Conservation (phyloP, 352 stramenopile species). For the Pythium brassicae region DNA sequence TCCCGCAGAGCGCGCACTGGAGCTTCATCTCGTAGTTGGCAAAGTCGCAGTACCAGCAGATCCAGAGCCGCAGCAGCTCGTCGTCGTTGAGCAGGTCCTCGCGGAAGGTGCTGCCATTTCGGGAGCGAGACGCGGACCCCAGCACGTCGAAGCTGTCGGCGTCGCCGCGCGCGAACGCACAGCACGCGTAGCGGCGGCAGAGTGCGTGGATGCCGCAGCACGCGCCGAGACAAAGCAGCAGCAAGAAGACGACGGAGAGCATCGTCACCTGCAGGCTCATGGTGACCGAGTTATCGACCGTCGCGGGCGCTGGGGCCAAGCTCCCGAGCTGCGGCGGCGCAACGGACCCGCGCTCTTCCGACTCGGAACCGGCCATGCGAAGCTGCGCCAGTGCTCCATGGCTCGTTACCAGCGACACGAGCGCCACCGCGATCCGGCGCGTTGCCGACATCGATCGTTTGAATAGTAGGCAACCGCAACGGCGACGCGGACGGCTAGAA, state of each 20-base stretch:
- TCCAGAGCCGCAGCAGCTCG: slow-evolving; percentile 45
- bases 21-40: slow-evolving; percentile 58
- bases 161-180: slow-evolving; percentile 1
- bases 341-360: not conserved
- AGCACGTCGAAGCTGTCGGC: slow-evolving; percentile 22
- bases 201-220: slow-evolving; percentile 31
- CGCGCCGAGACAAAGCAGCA: slow-evolving; percentile 25
- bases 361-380: not conserved
- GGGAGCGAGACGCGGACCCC: slow-evolving; percentile 5
- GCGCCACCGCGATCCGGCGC: not conserved
- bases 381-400: not conserved
- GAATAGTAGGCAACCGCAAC: too few relatives aligned
- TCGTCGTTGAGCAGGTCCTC: slow-evolving; percentile 51
- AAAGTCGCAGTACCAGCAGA: slow-evolving; percentile 51
- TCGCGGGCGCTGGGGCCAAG: not conserved
- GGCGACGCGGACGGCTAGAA: too few relatives aligned
- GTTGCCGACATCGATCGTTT: not conserved
- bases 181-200: slow-evolving; percentile 26
- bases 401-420: not conserved
- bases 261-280: slow-evolving; percentile 23
- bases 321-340: not conserved
- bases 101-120: slow-evolving; percentile 28
- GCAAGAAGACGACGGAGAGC: slow-evolving; percentile 29
- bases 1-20: slow-evolving; percentile 39
- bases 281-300: not conserved